phyloP scores from a whole-genome alignment of 768 basidiomycete genomes.

The Candolleomyces eurysporus region DNA sequence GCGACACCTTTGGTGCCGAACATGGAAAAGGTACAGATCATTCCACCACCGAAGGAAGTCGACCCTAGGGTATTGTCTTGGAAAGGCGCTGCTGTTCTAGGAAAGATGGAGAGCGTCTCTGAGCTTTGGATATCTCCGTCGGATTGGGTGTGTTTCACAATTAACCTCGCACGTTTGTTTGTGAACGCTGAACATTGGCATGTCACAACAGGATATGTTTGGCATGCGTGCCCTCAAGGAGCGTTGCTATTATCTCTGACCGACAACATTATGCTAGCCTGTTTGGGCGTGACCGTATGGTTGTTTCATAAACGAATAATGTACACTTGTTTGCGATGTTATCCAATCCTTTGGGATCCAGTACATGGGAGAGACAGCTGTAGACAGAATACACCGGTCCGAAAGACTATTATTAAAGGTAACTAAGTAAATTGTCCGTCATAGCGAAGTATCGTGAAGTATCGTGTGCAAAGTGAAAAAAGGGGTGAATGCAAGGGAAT shows the following conservation, averaged over 20 bases:
- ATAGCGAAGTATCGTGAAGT: too few species aligned
- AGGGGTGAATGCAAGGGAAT: neutral
- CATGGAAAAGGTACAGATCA: conserved; percentile 88
- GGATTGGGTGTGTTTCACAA: conserved; percentile 75
- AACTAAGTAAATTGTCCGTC: neutral
- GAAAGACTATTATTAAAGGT: neutral
- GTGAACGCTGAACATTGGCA: neutral
- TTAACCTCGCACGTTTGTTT: conserved; percentile 3
- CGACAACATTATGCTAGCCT: neutral
- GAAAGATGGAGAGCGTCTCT: conserved; percentile 84
- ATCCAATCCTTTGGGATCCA: too few species aligned
- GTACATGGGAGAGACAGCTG: too few species aligned
- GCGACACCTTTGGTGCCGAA: conserved; percentile 78
- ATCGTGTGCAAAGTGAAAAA: neutral
- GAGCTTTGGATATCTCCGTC: conserved; percentile 86
- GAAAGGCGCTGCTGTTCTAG: conserved; percentile 93
- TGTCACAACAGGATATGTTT: conserved; percentile 60
- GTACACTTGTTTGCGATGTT: neutral
- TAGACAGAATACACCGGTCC: neutral
- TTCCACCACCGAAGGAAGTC: conserved; percentile 92
- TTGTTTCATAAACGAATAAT: neutral
- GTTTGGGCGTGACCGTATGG: neutral
- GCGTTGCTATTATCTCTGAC: conserved; percentile 74
- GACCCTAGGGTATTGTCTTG: conserved; percentile 89
- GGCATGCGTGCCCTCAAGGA: conserved; percentile 83